Conservation (phyloP, 2,329 filamentous ascomycete genomes). For the Fusarium verrucosum region DNA sequence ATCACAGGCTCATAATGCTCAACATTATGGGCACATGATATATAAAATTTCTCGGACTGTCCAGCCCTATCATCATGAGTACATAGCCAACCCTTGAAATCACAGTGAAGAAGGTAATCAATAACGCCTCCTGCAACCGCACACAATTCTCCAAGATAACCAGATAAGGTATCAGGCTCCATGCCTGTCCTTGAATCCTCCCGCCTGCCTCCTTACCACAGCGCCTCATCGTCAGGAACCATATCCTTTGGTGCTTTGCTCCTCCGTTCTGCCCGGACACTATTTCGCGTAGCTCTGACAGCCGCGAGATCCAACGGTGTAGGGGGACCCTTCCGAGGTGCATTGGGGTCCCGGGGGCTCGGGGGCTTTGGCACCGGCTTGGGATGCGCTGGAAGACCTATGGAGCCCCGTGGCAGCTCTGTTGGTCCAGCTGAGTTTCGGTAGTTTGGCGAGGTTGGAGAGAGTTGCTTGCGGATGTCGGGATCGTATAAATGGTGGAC, state of each 20-base stretch:
- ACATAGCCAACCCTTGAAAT: not conserved
- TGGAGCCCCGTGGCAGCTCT: slow-evolving; percentile 40
- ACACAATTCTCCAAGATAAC: not conserved
- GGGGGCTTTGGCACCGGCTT: slow-evolving; percentile 33
- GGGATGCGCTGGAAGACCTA: slow-evolving; percentile 46
- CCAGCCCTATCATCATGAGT: not conserved
- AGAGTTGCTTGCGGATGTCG: slow-evolving; percentile 47
- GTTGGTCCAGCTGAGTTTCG: slow-evolving; percentile 34
- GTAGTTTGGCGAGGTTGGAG: slow-evolving; percentile 39
- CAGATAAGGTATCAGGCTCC: too few relatives aligned
- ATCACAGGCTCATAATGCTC: not conserved
- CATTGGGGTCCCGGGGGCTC: slow-evolving; percentile 15
- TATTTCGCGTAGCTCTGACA: slow-evolving; percentile 15
- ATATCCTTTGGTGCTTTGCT: slow-evolving; percentile 14
- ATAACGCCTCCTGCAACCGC: slow-evolving; percentile 10
- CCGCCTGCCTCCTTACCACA: slow-evolving; percentile 12
- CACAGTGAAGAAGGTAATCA: slow-evolving; percentile 22
- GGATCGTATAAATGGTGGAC: slow-evolving; percentile 49
- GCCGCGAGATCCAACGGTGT: slow-evolving; percentile 25
- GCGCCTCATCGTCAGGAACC: slow-evolving; percentile 28
- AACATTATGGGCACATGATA: not conserved
- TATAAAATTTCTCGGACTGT: not conserved
- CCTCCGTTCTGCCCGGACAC: slow-evolving; percentile 5
- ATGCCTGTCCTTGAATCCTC: not conserved
- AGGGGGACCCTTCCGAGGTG: slow-evolving; percentile 31